These are phyloP conservation scores for Amoebophrya sp. DNA, from an alignment of 169 alveolate species.

Conservation along the genomic window DNA sequence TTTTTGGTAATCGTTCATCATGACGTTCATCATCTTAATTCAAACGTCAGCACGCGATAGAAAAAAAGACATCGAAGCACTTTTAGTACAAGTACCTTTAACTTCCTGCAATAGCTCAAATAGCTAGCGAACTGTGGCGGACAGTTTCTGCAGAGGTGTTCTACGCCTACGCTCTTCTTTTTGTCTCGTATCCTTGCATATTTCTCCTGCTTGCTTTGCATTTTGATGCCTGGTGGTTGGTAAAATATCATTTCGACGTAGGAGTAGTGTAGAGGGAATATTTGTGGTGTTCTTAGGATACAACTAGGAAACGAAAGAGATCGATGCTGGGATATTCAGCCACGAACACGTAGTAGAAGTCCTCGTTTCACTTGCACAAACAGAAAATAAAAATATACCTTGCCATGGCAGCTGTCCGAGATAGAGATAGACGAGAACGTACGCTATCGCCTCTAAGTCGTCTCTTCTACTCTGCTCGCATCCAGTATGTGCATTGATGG, in stretches of 20 bases:
- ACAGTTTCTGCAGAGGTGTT: conserved; percentile 48
- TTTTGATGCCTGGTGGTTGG: conserved; percentile 57
- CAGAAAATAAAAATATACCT: conserved; percentile 51
- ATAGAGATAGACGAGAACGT: conserved; percentile 61
- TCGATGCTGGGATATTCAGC: too few species aligned
- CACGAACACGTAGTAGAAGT: background rate
- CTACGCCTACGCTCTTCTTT: conserved; percentile 86
- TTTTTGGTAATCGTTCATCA: too few species aligned
- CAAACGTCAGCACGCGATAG: too few species aligned
- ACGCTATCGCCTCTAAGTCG: conserved; percentile 69
- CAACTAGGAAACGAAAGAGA: too few species aligned
- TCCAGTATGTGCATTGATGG: conserved; percentile 93
- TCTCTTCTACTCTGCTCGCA: conserved; percentile 63
- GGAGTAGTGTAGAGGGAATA: too few species aligned
- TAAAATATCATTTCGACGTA: background rate
- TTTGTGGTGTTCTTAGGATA: too few species aligned
- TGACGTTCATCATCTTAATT: too few species aligned
- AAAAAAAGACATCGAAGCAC: too few species aligned
- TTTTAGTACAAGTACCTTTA: too few species aligned
- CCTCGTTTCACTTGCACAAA: background rate
- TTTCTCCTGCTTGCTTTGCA: conserved; percentile 85
- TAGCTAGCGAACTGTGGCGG: conserved; percentile 56
- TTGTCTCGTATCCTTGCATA: conserved; percentile 90
- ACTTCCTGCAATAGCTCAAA: conserved; percentile 53
- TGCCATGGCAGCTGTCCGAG: conserved; percentile 94